A percentile compares a stretch with the other conserved stretches of the same genome.
Conservation (phyloP, 1,139 yeast genomes). For the Waltiozyma sp. region DNA sequence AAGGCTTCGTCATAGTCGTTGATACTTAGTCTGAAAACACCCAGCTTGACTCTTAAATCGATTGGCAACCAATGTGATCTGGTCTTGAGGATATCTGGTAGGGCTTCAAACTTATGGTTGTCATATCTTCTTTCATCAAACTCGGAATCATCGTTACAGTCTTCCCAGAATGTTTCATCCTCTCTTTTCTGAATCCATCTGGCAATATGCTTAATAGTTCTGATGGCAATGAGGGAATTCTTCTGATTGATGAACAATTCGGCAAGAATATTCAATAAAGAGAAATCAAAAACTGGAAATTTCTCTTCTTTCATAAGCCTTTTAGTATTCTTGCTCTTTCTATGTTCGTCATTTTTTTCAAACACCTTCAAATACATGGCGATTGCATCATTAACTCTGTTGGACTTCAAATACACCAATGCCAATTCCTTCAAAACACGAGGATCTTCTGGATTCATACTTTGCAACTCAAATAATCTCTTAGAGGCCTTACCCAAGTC, state of each 20-base stretch:
- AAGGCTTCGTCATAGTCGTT: slow-evolving; percentile 62
- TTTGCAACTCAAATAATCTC: slow-evolving; percentile 55
- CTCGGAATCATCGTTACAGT: slow-evolving; percentile 63
- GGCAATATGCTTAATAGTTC: slow-evolving; percentile 56
- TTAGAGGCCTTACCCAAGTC: slow-evolving; percentile 66
- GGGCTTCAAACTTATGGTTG: slow-evolving; percentile 28
- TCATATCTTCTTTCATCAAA: slow-evolving; percentile 60
- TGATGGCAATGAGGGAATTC: slow-evolving; percentile 54
- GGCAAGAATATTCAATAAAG: slow-evolving; percentile 72
- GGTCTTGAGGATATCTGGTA: slow-evolving; percentile 26
- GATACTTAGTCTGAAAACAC: slow-evolving; percentile 57
- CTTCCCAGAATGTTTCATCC: slow-evolving; percentile 78
- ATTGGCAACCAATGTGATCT: slow-evolving; percentile 54
- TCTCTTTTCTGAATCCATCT: slow-evolving; percentile 75
- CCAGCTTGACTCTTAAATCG: slow-evolving; percentile 76
- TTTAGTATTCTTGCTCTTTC: slow-evolving; percentile 17
- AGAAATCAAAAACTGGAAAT: slow-evolving; percentile 62
- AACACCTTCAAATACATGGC: slow-evolving; percentile 59
- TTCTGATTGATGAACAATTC: slow-evolving; percentile 66
- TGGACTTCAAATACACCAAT: slow-evolving; percentile 62
- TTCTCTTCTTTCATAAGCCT: slow-evolving; percentile 9
- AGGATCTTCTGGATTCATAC: slow-evolving; percentile 49
- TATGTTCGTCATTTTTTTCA: slow-evolving; percentile 35
- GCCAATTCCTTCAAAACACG: slow-evolving; percentile 65
- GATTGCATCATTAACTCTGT: slow-evolving; percentile 71